A percentile compares a stretch with the other conserved stretches of the same genome.
phyloP scores from a whole-genome alignment of 139 green algal genomes.

The Trebouxia sp. region DNA sequence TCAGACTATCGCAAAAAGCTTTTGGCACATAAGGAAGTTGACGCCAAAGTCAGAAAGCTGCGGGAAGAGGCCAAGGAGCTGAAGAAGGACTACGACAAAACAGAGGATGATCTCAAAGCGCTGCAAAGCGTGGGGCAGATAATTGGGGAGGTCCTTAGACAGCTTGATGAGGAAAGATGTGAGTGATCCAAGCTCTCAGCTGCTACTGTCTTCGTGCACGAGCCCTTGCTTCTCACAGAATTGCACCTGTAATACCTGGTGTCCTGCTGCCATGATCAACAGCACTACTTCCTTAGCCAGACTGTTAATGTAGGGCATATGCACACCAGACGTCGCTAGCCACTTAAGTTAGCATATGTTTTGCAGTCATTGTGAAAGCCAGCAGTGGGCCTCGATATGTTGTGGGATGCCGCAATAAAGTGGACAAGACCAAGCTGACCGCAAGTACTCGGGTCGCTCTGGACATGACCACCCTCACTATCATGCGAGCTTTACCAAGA shows the following conservation, averaged over 20 bases:
- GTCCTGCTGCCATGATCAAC: not conserved
- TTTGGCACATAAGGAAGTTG: slow-evolving; percentile 84
- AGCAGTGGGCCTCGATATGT: slow-evolving; percentile 98
- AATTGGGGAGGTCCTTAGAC: slow-evolving; percentile 97
- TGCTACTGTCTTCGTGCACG: not conserved
- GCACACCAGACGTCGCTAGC: not conserved
- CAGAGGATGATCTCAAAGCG: slow-evolving; percentile 98
- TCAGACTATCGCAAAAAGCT: slow-evolving; percentile 86
- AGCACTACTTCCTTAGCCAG: not conserved
- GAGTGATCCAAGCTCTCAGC: slow-evolving; percentile 46
- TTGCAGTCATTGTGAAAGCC: slow-evolving; percentile 93
- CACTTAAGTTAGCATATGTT: too few species aligned
- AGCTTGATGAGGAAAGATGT: slow-evolving; percentile 98
- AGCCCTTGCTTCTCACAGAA: not conserved
- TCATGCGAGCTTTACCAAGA: slow-evolving; percentile 96
- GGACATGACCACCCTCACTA: slow-evolving; percentile 99
- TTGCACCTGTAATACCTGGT: not conserved
- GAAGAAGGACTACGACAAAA: slow-evolving; percentile 97
- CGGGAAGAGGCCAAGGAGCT: slow-evolving; percentile 81
- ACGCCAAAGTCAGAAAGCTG: slow-evolving; percentile 74
- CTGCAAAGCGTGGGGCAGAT: slow-evolving; percentile 99
- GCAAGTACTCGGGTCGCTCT: slow-evolving; percentile 93
- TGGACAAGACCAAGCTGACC: slow-evolving; percentile 93
- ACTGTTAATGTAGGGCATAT: not conserved
- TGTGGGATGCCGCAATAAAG: slow-evolving; percentile 94